Conservation (phyloP, 495 filamentous ascomycete genomes). For the Bombardia bombarda region DNA sequence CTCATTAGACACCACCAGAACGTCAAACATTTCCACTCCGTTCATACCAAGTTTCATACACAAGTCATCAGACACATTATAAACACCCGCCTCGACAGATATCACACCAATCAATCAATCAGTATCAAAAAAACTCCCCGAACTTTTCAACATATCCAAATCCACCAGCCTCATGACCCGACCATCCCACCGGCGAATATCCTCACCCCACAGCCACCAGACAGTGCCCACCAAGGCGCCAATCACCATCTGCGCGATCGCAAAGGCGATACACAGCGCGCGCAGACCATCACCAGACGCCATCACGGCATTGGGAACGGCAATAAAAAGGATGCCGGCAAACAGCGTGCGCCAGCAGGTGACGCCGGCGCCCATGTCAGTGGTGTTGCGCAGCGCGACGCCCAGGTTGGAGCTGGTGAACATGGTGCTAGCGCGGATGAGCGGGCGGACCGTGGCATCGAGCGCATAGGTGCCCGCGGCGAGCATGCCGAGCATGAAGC, state of each 20-base stretch:
- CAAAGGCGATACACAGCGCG: constrained; percentile 24
- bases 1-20: neutral
- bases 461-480: constrained; percentile 26
- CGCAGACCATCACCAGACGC: constrained; percentile 28
- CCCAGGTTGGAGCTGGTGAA: constrained; percentile 34
- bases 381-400: constrained; percentile 29
- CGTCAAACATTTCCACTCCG: neutral
- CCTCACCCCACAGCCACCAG: constrained; percentile 33
- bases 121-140: constrained; percentile 38
- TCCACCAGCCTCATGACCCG: constrained; percentile 33
- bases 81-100: neutral
- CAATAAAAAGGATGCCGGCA: constrained; percentile 32
- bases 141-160: constrained; percentile 28
- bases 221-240: constrained; percentile 15
- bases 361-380: constrained; percentile 34
- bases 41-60: too few relatives aligned
- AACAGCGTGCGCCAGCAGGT: constrained; percentile 23
- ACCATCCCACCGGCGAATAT: constrained; percentile 30
- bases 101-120: constrained; percentile 23
- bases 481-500: constrained; percentile 33
- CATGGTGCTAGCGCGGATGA: constrained; percentile 32
- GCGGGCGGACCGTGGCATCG: constrained; percentile 23
- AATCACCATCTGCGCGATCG: constrained; percentile 25
- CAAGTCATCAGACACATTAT: too few relatives aligned
- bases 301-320: constrained; percentile 25